Evolutionary conservation across 345 rosid species (phyloP).

Genomic region (Camelina hispida): DNA sequence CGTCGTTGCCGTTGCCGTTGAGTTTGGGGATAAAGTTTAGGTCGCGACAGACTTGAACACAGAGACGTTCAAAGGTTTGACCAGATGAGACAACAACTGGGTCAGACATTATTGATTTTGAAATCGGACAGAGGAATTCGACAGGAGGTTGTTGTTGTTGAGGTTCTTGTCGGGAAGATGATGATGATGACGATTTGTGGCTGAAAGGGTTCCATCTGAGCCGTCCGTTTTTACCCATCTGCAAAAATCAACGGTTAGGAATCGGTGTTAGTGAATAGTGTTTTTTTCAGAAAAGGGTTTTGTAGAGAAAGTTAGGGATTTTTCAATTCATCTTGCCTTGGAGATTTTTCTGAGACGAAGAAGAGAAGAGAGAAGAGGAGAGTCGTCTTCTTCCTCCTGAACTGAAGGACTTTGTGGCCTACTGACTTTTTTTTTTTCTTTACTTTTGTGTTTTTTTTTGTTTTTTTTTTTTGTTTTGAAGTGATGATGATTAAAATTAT

Average conservation of each 20-base stretch:
- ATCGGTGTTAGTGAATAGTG: neutral
- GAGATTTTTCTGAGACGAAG: constrained; percentile 7
- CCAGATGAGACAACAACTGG: constrained; percentile 89
- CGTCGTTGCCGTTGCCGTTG: constrained; percentile 41
- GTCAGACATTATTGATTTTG: constrained; percentile 71
- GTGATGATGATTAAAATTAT: constrained; percentile 2
- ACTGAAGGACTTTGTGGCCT: constrained; percentile 41
- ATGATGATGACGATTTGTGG: constrained; percentile 43
- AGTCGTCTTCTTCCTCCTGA: constrained; percentile 39
- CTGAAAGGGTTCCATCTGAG: constrained; percentile 70
- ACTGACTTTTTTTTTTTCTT: constrained; percentile 17
- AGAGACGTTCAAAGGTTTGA: constrained; percentile 76
- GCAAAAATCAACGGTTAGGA: constrained; percentile 16
- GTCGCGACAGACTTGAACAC: constrained; percentile 67
- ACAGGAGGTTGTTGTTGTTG: constrained; percentile 45
- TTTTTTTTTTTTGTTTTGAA: neutral
- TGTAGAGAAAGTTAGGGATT: neutral
- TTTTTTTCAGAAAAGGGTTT: neutral
- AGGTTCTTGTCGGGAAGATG: constrained; percentile 22
- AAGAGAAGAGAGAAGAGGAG: neutral
- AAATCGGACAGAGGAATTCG: constrained; percentile 77
- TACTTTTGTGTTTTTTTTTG: neutral
- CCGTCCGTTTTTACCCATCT: constrained; percentile 70
- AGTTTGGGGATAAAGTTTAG: constrained; percentile 57
- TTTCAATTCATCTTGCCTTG: constrained; percentile 13